phyloP scores from a whole-genome alignment of 345 rosid genomes.

The Noccaea caerulescens region DNA sequence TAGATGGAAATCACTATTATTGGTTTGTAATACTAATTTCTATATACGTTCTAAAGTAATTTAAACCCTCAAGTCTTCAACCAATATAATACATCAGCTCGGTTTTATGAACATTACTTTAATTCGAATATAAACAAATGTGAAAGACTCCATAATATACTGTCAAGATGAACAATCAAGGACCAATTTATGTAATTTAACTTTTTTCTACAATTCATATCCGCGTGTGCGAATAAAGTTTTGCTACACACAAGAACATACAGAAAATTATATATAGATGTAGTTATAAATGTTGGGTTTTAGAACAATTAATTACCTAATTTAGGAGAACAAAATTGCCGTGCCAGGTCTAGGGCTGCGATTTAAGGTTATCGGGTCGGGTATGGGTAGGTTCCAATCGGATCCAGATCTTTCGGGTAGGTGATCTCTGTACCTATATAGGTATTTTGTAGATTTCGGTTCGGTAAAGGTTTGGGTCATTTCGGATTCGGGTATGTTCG shows the following conservation, averaged over 20 bases:
- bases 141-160: not conserved
- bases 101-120: not conserved
- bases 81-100: not conserved
- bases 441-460: too few species aligned
- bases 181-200: not conserved
- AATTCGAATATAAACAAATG: not conserved
- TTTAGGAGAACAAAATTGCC: conserved; percentile 9
- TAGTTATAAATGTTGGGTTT: conserved; percentile 5
- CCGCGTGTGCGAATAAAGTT: conserved; percentile 3
- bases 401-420: too few species aligned
- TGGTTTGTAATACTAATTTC: not conserved
- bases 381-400: too few species aligned
- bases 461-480: too few species aligned
- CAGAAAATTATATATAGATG: not conserved
- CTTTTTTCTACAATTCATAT: not conserved
- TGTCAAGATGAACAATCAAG: not conserved
- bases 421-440: too few species aligned
- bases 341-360: not conserved
- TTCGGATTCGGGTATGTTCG: too few species aligned
- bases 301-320: conserved; percentile 1
- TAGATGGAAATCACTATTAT: conserved; percentile 11
- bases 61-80: not conserved
- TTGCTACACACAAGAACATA: not conserved
- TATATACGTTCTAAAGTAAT: conserved; percentile 14
- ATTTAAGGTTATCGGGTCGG: too few species aligned